phyloP scores from a whole-genome alignment of 306 rosid species.

The Pterocarpus santalinus region DNA sequence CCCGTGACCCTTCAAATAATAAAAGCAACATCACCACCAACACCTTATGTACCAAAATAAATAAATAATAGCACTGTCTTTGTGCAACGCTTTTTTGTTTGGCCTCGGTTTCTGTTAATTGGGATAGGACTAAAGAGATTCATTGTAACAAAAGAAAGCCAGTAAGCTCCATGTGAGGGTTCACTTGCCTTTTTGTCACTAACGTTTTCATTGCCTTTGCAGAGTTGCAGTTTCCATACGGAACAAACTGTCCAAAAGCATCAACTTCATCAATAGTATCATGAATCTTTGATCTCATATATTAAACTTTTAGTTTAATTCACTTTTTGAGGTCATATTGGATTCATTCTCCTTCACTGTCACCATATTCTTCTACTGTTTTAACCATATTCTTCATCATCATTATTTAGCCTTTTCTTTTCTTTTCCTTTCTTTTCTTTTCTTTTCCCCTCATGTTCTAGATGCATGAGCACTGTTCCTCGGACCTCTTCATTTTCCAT shows the following conservation, averaged over 20 bases:
- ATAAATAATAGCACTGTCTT: not conserved
- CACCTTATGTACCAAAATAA: not conserved
- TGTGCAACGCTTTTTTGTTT: not conserved
- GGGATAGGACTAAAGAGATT: not conserved
- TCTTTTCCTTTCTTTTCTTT: no score
- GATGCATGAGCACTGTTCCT: no score
- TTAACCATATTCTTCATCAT: no score
- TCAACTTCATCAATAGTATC: not conserved
- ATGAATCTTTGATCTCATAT: not conserved
- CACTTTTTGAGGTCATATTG: not conserved
- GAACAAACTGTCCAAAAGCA: not conserved
- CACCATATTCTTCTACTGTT: not conserved
- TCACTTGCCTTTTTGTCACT: conserved; percentile 32
- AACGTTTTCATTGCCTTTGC: not conserved
- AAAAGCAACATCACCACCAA: not conserved
- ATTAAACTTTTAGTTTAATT: not conserved
- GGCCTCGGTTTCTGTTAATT: conserved; percentile 1
- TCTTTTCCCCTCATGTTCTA: no score
- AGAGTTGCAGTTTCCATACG: not conserved
- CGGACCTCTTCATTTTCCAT: no score
- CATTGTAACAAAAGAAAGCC: conserved; percentile 5
- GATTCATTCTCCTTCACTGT: not conserved
- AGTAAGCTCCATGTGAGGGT: conserved; percentile 10
- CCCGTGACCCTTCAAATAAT: conserved; percentile 23
- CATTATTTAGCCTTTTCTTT: no score